Conservation (phyloP, 2,329 filamentous ascomycete genomes). For the Botrytis sinoallii region DNA sequence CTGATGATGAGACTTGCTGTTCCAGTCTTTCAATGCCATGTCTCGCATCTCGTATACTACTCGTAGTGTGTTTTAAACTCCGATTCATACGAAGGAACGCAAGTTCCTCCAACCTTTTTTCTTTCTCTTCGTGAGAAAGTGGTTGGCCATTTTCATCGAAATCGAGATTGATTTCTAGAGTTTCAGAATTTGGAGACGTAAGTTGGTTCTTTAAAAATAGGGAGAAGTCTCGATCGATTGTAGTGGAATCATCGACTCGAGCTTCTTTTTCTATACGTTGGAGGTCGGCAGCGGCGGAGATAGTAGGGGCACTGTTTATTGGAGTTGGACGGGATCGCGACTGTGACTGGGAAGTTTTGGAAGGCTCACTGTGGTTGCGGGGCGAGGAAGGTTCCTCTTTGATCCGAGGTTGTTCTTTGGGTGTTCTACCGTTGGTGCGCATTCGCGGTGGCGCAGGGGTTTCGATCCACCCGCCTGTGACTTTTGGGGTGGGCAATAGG, state of each 20-base stretch:
- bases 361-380: slow-evolving; percentile 1
- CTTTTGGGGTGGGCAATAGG: slow-evolving; percentile 33
- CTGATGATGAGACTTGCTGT: slow-evolving; percentile 44
- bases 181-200: not conserved
- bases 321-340: slow-evolving; percentile 19
- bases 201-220: slow-evolving; percentile 2
- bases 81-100: slow-evolving; percentile 51
- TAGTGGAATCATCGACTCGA: slow-evolving; percentile 34
- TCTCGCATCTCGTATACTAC: slow-evolving; percentile 53
- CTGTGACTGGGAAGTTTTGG: slow-evolving; percentile 2
- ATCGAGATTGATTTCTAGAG: slow-evolving; percentile 22
- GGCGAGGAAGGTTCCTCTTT: slow-evolving; percentile 11
- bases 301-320: slow-evolving; percentile 29
- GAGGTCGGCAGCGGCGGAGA: slow-evolving; percentile 33
- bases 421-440: not conserved
- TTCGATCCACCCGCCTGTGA: slow-evolving; percentile 36
- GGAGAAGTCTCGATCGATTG: slow-evolving; percentile 25
- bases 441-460: slow-evolving; percentile 36
- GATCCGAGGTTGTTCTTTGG: slow-evolving; percentile 10
- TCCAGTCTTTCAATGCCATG: slow-evolving; percentile 58
- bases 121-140: slow-evolving; percentile 34
- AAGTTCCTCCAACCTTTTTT: slow-evolving; percentile 41
- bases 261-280: slow-evolving; percentile 31
- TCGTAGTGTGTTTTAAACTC: slow-evolving; percentile 49
- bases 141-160: slow-evolving; percentile 28